phyloP scores from a whole-genome alignment of 768 basidiomycete genomes.

The Pholiota molesta region DNA sequence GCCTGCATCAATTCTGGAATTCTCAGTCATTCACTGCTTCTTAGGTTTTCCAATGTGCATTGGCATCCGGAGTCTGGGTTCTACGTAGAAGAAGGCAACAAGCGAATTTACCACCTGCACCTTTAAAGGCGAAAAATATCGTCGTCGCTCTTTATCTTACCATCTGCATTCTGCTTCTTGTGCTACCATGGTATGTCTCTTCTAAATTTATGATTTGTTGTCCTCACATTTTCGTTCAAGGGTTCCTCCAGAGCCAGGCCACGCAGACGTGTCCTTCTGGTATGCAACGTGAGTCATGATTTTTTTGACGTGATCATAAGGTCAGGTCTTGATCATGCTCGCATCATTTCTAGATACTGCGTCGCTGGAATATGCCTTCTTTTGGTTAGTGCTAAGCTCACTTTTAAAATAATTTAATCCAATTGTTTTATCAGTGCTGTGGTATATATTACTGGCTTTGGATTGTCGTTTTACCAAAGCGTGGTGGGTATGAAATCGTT shows the following conservation, averaged over 20 bases:
- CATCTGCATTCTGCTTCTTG: slow-evolving; percentile 31
- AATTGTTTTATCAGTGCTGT: slow-evolving; percentile 26
- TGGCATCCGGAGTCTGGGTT: slow-evolving; percentile 35
- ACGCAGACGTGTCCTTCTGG: slow-evolving; percentile 41
- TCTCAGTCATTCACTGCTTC: slow-evolving; percentile 21
- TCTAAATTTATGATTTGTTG: background rate
- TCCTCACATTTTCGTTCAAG: slow-evolving; percentile 21
- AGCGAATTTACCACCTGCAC: slow-evolving; percentile 24
- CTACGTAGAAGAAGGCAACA: slow-evolving; percentile 27
- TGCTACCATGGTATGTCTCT: slow-evolving; percentile 33
- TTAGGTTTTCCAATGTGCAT: slow-evolving; percentile 34
- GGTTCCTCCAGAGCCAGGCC: slow-evolving; percentile 39
- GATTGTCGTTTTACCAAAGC: slow-evolving; percentile 44
- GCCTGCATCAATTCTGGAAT: slow-evolving; percentile 16
- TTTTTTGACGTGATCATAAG: background rate
- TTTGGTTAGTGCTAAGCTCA: slow-evolving; percentile 20
- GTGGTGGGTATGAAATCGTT: slow-evolving; percentile 47
- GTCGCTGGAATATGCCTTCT: slow-evolving; percentile 32
- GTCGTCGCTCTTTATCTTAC: slow-evolving; percentile 28
- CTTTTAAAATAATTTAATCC: background rate
- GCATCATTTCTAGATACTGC: slow-evolving; percentile 27
- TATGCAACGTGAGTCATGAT: slow-evolving; percentile 35
- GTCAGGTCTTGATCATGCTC: background rate
- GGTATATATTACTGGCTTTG: slow-evolving; percentile 43
- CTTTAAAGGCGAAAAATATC: slow-evolving; percentile 29